Percentiles rank a stretch among this genome's conserved stretches.
Conservation (phyloP, 352 stramenopile genomes). For the Pythium brachiatum region DNA sequence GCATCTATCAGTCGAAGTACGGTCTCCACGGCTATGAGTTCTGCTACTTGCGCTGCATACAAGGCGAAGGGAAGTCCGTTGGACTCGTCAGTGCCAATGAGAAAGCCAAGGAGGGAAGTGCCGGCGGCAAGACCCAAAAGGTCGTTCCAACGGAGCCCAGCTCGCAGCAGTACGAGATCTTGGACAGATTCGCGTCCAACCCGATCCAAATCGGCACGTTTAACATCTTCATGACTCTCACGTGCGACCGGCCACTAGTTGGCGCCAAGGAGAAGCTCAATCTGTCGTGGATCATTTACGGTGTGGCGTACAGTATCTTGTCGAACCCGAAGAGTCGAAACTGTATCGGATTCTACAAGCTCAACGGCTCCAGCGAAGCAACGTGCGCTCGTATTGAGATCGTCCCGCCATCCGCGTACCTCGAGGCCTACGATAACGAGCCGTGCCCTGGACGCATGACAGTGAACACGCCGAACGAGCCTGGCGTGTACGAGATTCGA, state of each 20-base stretch:
- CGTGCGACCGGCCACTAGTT: constrained; percentile 43
- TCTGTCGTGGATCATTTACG: constrained; percentile 56
- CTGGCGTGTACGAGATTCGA: constrained; percentile 57
- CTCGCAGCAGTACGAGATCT: constrained; percentile 38
- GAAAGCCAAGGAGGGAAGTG: constrained; percentile 3
- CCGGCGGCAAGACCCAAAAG: constrained; percentile 21
- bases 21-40: constrained; percentile 61
- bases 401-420: constrained; percentile 49
- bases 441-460: constrained; percentile 47
- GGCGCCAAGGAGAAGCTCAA: constrained; percentile 46
- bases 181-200: constrained; percentile 52
- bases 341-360: constrained; percentile 56
- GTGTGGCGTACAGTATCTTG: constrained; percentile 44
- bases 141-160: constrained; percentile 7
- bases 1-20: constrained; percentile 66
- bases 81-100: constrained; percentile 23
- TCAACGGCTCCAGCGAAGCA: constrained; percentile 28
- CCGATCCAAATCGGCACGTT: constrained; percentile 55
- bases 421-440: constrained; percentile 33
- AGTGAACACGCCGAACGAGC: constrained; percentile 39
- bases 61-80: constrained; percentile 30
- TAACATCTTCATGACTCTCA: constrained; percentile 64
- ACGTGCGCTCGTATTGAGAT: constrained; percentile 43
- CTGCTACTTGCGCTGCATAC: constrained; percentile 43
- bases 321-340: constrained; percentile 48